Evolutionary conservation across 192 early-diverging fungal species (phyloP), one percentile per base, ranked within the genome.

Genomic region (Linderina pennispora): DNA sequence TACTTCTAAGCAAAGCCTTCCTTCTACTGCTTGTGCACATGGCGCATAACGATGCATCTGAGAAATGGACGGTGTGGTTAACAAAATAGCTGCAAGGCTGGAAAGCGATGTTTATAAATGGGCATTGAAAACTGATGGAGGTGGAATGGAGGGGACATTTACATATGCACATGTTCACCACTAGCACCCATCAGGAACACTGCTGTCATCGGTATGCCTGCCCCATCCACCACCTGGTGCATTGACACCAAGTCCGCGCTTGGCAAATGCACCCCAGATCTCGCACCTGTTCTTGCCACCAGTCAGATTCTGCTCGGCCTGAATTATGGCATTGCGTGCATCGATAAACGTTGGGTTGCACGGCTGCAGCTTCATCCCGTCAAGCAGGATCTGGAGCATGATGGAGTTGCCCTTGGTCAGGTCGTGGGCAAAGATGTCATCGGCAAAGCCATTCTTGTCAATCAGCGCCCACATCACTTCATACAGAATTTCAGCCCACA

Each of bases 401-500:
- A 72, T 37, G 23, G 50, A 51, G 59, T 81, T 80, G 23, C 81
- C 83, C 33, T 48, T 43, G 25, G 25, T 18, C 23, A 75, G 32
- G 33, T 70, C 60, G 33, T 50, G 56, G 3, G 47, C 40, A 64
- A 82, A 81, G 68, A 83, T 76, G 22, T 82, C 60, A 18, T 62
- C 50, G 16, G 76, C 76, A 23, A 75, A 82, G 3, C 78, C 81
- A 23, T 77, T 58, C 16, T 54, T 51, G 39, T 83, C 80, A 10
- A 83, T 71, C 23, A 90, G 48, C 50, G 77, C 80, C 77, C 87
- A 87, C 44, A 80, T 79, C 23, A 89, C 79, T 57, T 95, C 92
- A 62, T 89, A 92, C 31, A 97, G 76, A 55, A 93, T 94, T 42
- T 76, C 80, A 3, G 91, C 92, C 94, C 94, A 97, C 5, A 97